A percentile compares a stretch with the other conserved stretches of the same genome.
Evolutionary conservation across 257 asterid species (phyloP).

Genomic region (Nicotiana sylvestris): DNA sequence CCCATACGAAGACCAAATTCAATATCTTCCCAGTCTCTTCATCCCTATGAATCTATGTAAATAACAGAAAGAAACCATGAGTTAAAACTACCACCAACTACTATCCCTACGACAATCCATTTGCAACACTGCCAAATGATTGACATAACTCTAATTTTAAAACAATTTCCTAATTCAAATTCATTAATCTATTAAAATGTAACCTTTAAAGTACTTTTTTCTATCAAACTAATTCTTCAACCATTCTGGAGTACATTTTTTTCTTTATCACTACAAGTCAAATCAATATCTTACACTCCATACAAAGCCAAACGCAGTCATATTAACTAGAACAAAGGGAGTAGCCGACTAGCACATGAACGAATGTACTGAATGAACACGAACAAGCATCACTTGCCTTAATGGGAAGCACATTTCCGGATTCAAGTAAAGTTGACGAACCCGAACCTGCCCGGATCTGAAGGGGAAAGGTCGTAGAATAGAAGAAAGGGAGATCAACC

Average conservation of each 20-base stretch:
- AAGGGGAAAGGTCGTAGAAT: slow-evolving; percentile 76
- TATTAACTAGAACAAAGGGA: too few species aligned
- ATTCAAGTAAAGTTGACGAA: slow-evolving; percentile 60
- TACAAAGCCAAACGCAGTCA: background rate
- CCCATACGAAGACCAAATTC: slow-evolving; percentile 94
- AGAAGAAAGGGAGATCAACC: slow-evolving; percentile 60
- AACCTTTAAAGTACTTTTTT: background rate
- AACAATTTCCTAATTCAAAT: background rate
- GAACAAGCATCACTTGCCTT: slow-evolving; percentile 43
- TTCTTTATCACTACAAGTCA: too few species aligned
- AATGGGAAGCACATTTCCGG: slow-evolving; percentile 77
- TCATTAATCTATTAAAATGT: background rate
- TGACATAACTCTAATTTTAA: background rate
- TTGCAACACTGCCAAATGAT: background rate
- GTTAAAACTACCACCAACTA: background rate
- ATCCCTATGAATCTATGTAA: slow-evolving; percentile 60
- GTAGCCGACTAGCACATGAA: background rate
- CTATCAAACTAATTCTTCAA: background rate
- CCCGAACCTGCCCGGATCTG: slow-evolving; percentile 95
- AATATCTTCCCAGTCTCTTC: slow-evolving; percentile 65
- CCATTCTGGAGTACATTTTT: too few species aligned
- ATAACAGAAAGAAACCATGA: background rate
- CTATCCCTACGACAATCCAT: background rate
- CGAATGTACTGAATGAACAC: background rate
- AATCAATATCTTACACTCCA: background rate